Evolutionary conservation across 305 asterid species (phyloP), one percentile per base, ranked within the genome.

Genomic region (Fraxinus platypoda): DNA sequence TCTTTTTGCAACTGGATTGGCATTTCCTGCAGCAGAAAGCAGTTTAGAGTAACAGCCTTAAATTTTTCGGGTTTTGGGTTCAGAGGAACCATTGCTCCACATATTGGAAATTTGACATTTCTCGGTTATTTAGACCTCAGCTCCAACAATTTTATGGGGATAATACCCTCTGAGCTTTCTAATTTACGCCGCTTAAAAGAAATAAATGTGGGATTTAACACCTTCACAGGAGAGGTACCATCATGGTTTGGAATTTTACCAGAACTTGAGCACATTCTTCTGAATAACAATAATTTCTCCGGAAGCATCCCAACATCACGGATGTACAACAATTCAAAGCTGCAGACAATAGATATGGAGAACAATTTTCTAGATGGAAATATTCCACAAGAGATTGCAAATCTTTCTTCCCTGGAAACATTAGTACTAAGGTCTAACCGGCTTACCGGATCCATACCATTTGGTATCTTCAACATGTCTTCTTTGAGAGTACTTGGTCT

Each of bases 1-100:
- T 43, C 73, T 0, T 35, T 84, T n/a, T 88, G 89, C 37, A 31
- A 15, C 78, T 88, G 90, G 89, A 70, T 75, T 6, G 90, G 86
- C 7, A 84, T 87, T 26, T 76, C 83, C 0, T 86, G 88, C 35
- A 21, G 31, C 72, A 62, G 4, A 7, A 62, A 12, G 13, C 31
- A 11, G 6, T 28, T 21, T 8, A 62, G 72, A 62, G 72, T 62
- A 8, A 62, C 49, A 1, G 81, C 77, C 5, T 41, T 88, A 37
- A 76, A 59, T 41, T 81, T 88, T 33, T 75, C 78, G 2, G 59
- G 74, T 1, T 70, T 78, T 21, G 46, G 59, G 8, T 82, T 87
- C n/a, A 31, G 11, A 41, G 89, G 88, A 13, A 82, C 81, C 57
- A 74, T 86, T 1, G 54, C 83, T 12, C 72, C 72, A 62, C 72